Conservation (phyloP, 78 protist genomes). For the Corallochytrium limacisporum region DNA sequence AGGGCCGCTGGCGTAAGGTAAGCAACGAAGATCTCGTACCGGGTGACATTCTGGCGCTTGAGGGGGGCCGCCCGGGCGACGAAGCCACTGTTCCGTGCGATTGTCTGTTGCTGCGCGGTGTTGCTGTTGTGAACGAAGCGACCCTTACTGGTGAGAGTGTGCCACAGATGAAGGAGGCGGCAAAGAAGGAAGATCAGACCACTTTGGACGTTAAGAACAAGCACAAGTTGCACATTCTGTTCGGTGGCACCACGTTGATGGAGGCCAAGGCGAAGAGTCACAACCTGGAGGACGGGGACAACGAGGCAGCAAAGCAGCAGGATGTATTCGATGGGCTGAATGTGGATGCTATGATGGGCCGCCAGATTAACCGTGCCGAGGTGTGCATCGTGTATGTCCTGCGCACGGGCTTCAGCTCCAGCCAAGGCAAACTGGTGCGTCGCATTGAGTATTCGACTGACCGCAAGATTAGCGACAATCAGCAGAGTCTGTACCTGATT, state of each 20-base stretch:
- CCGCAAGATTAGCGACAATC: constrained; percentile 34
- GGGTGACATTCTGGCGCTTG: constrained; percentile 39
- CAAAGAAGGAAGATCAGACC: neutral
- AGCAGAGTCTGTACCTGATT: constrained; percentile 71
- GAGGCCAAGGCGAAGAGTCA: constrained; percentile 13
- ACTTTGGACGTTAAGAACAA: neutral
- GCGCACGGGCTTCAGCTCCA: constrained; percentile 78
- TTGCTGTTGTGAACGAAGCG: constrained; percentile 82
- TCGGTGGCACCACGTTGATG: constrained; percentile 71
- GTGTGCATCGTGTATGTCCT: constrained; percentile 53
- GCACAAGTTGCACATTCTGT: constrained; percentile 50
- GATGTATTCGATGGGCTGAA: too few species aligned
- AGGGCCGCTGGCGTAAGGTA: constrained; percentile 19
- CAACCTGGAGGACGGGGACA: too few species aligned
- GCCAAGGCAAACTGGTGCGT: constrained; percentile 65
- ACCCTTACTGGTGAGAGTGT: constrained; percentile 93
- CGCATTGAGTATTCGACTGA: constrained; percentile 14
- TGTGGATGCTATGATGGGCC: too few species aligned
- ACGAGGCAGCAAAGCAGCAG: too few species aligned
- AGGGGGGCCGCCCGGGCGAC: neutral
- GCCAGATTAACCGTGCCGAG: too few species aligned
- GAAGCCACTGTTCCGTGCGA: constrained; percentile 65
- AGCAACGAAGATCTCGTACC: constrained; percentile 33
- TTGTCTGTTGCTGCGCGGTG: constrained; percentile 71
- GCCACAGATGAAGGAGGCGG: constrained; percentile 56